Evolutionary conservation across 208 protist species (phyloP).

Genomic region (Paratrypanosoma confusum): DNA sequence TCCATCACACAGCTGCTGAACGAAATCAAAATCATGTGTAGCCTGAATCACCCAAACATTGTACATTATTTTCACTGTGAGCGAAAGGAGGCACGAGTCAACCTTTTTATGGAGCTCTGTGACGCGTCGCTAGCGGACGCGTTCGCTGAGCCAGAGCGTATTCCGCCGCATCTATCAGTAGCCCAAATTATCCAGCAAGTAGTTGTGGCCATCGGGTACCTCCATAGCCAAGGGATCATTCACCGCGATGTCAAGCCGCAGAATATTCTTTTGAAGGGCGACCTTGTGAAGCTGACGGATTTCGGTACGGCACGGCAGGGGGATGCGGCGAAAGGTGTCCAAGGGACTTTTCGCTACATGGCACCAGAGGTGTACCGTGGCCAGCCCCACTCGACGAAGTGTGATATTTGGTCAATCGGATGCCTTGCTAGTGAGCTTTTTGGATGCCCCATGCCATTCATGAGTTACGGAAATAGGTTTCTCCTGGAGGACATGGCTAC

Average conservation of each 20-base stretch:
- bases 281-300: constrained; percentile 95
- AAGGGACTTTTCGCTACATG: constrained; percentile 90
- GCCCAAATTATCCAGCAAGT: constrained; percentile 89
- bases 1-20: constrained; percentile 77
- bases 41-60: constrained; percentile 86
- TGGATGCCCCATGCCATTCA: constrained; percentile 64
- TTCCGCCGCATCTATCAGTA: constrained; percentile 48
- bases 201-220: constrained; percentile 92
- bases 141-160: constrained; percentile 37
- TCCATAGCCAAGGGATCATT: constrained; percentile 95
- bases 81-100: constrained; percentile 73
- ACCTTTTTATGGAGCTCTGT: constrained; percentile 89
- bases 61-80: constrained; percentile 90
- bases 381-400: constrained; percentile 65
- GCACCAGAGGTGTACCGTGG: constrained; percentile 86
- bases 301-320: constrained; percentile 89
- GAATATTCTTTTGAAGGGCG: constrained; percentile 89
- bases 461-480: constrained; percentile 49
- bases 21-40: constrained; percentile 88
- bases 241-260: constrained; percentile 98
- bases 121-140: constrained; percentile 76
- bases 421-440: constrained; percentile 85
- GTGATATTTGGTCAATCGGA: constrained; percentile 89
- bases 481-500: constrained; percentile 56
- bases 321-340: constrained; percentile 51